A percentile compares a stretch with the other conserved stretches of the same genome.
Evolutionary conservation across 2,329 filamentous ascomycete genomes (phyloP).

Genomic region (Paraphaeosphaeria sporulosa): DNA sequence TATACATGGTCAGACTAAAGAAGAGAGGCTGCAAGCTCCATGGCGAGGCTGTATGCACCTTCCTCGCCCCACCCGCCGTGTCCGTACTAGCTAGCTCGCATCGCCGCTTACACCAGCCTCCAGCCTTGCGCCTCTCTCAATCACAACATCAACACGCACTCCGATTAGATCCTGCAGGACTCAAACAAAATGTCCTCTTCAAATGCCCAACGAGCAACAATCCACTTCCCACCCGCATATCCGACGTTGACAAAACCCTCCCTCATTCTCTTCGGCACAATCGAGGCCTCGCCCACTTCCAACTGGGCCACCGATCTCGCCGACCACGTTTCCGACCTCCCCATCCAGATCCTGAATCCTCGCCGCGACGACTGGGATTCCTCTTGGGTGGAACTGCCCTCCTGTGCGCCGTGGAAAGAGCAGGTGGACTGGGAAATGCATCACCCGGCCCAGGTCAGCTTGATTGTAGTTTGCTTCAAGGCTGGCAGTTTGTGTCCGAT

Average conservation of each 20-base stretch:
- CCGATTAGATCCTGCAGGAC: background rate
- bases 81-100: constrained; percentile 1
- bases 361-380: constrained; percentile 65
- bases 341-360: constrained; percentile 66
- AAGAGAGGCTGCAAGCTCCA: background rate
- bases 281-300: constrained; percentile 44
- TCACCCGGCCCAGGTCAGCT: constrained; percentile 61
- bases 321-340: constrained; percentile 46
- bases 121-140: background rate
- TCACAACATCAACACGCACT: background rate
- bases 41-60: background rate
- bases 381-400: constrained; percentile 63
- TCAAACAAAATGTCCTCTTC: constrained; percentile 15
- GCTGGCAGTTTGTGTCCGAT: constrained; percentile 61
- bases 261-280: constrained; percentile 67
- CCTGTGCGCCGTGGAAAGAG: constrained; percentile 59
- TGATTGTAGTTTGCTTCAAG: constrained; percentile 66
- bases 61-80: background rate
- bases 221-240: constrained; percentile 33
- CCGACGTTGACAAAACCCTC: constrained; percentile 35
- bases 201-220: constrained; percentile 20
- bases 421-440: constrained; percentile 70
- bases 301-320: constrained; percentile 62
- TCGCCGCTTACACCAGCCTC: too few species aligned
- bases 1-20: too few species aligned